Conservation (phyloP, 2,329 filamentous ascomycete species). For the Fusarium sp. region DNA sequence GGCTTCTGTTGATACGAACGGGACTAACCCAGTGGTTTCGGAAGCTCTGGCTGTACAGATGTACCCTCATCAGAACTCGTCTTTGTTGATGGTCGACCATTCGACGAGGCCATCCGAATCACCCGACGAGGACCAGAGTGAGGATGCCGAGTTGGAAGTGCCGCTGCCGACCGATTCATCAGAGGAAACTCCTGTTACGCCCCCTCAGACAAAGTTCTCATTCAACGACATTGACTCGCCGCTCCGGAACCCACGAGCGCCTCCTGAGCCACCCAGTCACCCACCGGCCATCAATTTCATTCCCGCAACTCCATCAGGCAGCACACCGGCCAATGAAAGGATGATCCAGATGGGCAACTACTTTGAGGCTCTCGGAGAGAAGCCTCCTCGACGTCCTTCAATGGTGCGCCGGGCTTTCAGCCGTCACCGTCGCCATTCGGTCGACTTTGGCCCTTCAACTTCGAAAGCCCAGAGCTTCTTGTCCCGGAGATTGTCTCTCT, state of each 20-base stretch:
- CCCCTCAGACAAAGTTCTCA: constrained; percentile 62
- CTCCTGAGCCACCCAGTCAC: constrained; percentile 63
- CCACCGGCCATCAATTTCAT: constrained; percentile 68
- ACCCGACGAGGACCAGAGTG: constrained; percentile 51
- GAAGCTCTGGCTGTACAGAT: constrained; percentile 73
- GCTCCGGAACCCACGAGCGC: constrained; percentile 70
- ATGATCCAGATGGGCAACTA: constrained; percentile 66
- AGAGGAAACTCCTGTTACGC: constrained; percentile 60
- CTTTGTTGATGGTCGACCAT: constrained; percentile 71
- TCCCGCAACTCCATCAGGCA: constrained; percentile 71
- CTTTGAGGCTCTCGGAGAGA: constrained; percentile 61
- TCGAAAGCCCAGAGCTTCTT: constrained; percentile 59
- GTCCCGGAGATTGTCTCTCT: constrained; percentile 65
- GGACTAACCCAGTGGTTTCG: constrained; percentile 71
- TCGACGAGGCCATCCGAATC: constrained; percentile 63
- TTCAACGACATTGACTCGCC: constrained; percentile 71
- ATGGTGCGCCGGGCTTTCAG: constrained; percentile 67
- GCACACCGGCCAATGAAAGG: constrained; percentile 67
- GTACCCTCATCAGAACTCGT: constrained; percentile 74
- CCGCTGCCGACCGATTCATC: constrained; percentile 54
- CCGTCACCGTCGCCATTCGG: constrained; percentile 59
- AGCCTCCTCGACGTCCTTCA: constrained; percentile 61
- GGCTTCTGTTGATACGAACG: constrained; percentile 70
- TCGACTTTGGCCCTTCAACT: constrained; percentile 56
- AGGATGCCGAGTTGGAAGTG: constrained; percentile 35